Evolutionary conservation across 2,329 filamentous ascomycete species (phyloP).

Genomic region (Fusarium burgessii): DNA sequence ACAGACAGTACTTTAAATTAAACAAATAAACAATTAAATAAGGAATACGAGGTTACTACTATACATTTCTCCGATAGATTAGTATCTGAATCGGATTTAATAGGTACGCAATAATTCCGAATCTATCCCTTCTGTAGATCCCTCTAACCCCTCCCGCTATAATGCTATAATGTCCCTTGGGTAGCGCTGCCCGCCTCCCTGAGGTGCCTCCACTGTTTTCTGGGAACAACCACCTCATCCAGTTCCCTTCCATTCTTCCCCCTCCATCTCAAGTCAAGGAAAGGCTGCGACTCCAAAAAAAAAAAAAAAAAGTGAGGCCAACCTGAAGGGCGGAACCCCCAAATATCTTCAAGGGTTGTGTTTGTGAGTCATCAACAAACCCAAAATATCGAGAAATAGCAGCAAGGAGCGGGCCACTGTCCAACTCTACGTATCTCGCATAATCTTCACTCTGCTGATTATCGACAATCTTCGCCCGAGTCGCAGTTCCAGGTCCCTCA

Average conservation of each 20-base stretch:
- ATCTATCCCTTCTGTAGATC: conserved; percentile 17
- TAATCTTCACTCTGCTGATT: conserved; percentile 1
- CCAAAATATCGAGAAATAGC: conserved; percentile 17
- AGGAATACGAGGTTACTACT: too few relatives aligned
- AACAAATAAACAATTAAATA: too few relatives aligned
- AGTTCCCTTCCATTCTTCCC: neutral
- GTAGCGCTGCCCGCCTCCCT: neutral
- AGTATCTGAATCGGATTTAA: neutral
- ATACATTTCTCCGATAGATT: neutral
- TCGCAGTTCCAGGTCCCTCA: conserved; percentile 3
- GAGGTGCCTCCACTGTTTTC: conserved; percentile 5
- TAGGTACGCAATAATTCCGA: neutral
- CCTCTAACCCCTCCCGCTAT: conserved; percentile 20
- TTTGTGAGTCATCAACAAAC: conserved; percentile 18
- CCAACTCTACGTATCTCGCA: neutral
- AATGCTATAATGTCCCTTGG: neutral
- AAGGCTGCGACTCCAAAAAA: conserved; percentile 21
- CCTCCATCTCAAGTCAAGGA: conserved; percentile 3
- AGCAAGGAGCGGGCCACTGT: conserved; percentile 1
- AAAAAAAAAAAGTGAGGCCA: conserved; percentile 24
- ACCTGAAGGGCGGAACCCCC: conserved; percentile 17
- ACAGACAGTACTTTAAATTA: neutral
- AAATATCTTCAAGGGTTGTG: conserved; percentile 6
- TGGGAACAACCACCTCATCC: neutral
- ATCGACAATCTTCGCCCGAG: neutral